Base-by-base conservation (phyloP, 2,329 filamentous ascomycete species). In the Arthroderma uncinatum region DNA sequence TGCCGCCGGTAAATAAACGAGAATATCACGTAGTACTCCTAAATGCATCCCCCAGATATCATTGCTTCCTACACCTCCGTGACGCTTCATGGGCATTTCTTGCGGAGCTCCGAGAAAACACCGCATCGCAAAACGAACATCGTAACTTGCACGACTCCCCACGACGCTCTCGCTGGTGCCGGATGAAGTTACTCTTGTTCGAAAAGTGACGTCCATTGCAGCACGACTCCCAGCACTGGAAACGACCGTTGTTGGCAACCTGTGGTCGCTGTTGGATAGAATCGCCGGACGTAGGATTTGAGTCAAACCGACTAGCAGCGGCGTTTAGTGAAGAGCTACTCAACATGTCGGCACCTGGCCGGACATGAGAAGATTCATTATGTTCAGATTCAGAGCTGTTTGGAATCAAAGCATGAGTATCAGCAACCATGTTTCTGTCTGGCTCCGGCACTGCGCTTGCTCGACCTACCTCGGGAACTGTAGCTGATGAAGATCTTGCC, bases 171-270 rank as follows among this genome's bases (percentile, higher is more conserved):
- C 50, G 50, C 30, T 36, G 50, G 16, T 53, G 50, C 21, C 50
- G 50, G n/a, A 37, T 36, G 25, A 53, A 34, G 30, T 53, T 53
- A 34, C 50, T 53, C 30, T 53, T 53, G 16, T 53, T 53, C 19
- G 50, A 53, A 23, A 53, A 53, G 12, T 53, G 25, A 36, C 50
- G 25, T 23, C 50, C 50, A 25, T 53, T 53, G 16, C 50, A 53
- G 16, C 50, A 53, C n/a, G 33, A 16, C 4, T 53, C 50, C 50
- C 50, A 53, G 50, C 50, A 53, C 25, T 23, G 16, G 50, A 53
- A 39, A 10, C 34, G 34, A 9, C 34, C 34, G 34, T 36, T 36
- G 34, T 14, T 36, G 12, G 34, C 9, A 3, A 10, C 6, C 34
- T 10, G 9, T 36, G 34, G 34, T 36, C 34, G 34, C 34, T 36